Percentiles rank a stretch among this genome's conserved stretches.
Conservation (phyloP, 2,329 filamentous ascomycete genomes). For the Exophiala spinifera region DNA sequence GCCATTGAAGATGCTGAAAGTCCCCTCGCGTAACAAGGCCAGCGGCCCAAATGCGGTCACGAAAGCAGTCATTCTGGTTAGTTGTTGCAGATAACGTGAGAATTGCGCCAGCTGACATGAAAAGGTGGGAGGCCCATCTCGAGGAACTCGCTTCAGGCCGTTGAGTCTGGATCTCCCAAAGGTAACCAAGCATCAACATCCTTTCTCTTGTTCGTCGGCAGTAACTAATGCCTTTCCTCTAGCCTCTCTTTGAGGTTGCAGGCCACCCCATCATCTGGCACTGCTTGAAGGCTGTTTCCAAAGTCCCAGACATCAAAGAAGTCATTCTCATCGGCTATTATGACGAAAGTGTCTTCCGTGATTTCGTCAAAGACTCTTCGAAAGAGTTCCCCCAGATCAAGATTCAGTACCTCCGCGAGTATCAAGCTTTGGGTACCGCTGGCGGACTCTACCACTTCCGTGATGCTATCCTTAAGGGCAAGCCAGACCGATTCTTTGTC, state of each 20-base stretch:
- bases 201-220: slow-evolving; percentile 2
- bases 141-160: slow-evolving; percentile 92
- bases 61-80: slow-evolving; percentile 92
- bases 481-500: slow-evolving; percentile 92
- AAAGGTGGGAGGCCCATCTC: slow-evolving; percentile 84
- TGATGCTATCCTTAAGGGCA: slow-evolving; percentile 94
- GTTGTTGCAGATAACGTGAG: slow-evolving; percentile 31
- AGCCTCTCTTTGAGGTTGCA: slow-evolving; percentile 97
- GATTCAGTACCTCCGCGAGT: slow-evolving; percentile 95
- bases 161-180: slow-evolving; percentile 94
- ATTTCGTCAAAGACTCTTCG: slow-evolving; percentile 91
- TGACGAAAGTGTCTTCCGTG: slow-evolving; percentile 92
- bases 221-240: slow-evolving; percentile 5
- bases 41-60: slow-evolving; percentile 57
- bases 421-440: slow-evolving; percentile 91
- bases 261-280: slow-evolving; percentile 98
- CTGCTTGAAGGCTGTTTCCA: slow-evolving; percentile 86
- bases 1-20: slow-evolving; percentile 41
- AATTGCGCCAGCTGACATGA: slow-evolving; percentile 33
- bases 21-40: slow-evolving; percentile 42
- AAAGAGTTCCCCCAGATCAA: slow-evolving; percentile 81
- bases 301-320: slow-evolving; percentile 88
- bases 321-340: slow-evolving; percentile 99
- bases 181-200: slow-evolving; percentile 49
- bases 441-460: slow-evolving; percentile 98